Evolutionary conservation across 192 early-diverging fungal species (phyloP).

Genomic region (Powellomyces hirtus): DNA sequence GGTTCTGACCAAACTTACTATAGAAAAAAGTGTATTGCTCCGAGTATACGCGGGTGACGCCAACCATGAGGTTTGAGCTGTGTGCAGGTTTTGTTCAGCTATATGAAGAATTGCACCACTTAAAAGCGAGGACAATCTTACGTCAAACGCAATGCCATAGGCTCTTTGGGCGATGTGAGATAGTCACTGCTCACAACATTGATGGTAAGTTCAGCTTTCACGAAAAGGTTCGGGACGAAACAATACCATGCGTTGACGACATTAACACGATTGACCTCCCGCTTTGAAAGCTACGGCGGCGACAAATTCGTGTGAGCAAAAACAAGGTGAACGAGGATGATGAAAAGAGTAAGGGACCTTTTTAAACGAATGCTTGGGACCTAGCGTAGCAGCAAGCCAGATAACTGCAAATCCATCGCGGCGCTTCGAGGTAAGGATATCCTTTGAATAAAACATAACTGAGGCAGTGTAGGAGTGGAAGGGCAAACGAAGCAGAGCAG

Average conservation of each 20-base stretch:
- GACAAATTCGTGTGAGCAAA: not conserved
- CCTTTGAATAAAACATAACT: slow-evolving; percentile 66
- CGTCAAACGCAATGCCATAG: slow-evolving; percentile 54
- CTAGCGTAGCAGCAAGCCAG: slow-evolving; percentile 57
- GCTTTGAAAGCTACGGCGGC: slow-evolving; percentile 40
- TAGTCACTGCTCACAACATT: slow-evolving; percentile 25
- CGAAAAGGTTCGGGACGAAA: not conserved
- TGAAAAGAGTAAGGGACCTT: slow-evolving; percentile 32
- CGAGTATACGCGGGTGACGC: slow-evolving; percentile 49
- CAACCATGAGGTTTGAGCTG: slow-evolving; percentile 59
- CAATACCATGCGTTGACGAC: slow-evolving; percentile 45
- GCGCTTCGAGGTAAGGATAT: slow-evolving; percentile 48
- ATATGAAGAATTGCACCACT: not conserved
- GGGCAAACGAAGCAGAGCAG: too few relatives aligned
- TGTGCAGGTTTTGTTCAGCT: not conserved
- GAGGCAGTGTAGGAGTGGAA: too few relatives aligned
- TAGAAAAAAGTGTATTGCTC: slow-evolving; percentile 59
- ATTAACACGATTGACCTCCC: slow-evolving; percentile 54
- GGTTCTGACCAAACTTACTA: slow-evolving; percentile 23
- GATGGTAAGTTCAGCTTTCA: not conserved
- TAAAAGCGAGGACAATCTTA: not conserved
- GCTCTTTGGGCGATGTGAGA: slow-evolving; percentile 46
- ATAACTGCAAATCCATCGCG: slow-evolving; percentile 49
- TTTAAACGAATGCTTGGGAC: slow-evolving; percentile 45
- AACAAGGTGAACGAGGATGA: too few relatives aligned